A percentile compares a stretch with the other conserved stretches of the same genome.
These are phyloP conservation scores for Aspergillus cejpii DNA, from an alignment of 2,329 filamentous ascomycete genomes.

Conservation along the genomic window DNA sequence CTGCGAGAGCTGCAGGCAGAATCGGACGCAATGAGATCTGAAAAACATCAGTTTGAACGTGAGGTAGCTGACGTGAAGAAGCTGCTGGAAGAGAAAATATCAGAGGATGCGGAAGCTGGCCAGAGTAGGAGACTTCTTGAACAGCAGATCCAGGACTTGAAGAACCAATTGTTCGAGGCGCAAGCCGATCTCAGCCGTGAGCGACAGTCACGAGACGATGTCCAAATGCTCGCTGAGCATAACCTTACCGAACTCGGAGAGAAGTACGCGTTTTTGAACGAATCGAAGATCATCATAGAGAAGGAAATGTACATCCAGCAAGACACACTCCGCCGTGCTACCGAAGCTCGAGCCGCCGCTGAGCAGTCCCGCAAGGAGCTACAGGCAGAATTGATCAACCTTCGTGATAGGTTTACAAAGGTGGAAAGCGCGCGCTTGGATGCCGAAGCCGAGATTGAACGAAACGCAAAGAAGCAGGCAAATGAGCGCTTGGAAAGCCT, in stretches of 20 bases:
- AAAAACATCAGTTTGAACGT: conserved; percentile 75
- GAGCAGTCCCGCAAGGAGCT: conserved; percentile 87
- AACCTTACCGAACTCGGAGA: conserved; percentile 75
- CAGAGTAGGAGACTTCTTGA: conserved; percentile 78
- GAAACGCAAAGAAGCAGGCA: conserved; percentile 67
- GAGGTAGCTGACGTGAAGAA: conserved; percentile 84
- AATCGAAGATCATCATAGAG: conserved; percentile 94
- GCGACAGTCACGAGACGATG: conserved; percentile 87
- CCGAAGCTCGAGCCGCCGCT: conserved; percentile 69
- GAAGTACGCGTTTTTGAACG: conserved; percentile 79
- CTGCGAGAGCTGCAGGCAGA: conserved; percentile 83
- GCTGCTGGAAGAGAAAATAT: conserved; percentile 78
- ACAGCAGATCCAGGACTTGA: conserved; percentile 78
- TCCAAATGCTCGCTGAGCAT: conserved; percentile 82
- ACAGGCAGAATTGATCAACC: conserved; percentile 71
- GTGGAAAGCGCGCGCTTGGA: conserved; percentile 79
- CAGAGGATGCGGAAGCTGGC: conserved; percentile 77
- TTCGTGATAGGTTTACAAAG: conserved; percentile 75
- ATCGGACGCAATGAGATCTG: conserved; percentile 75
- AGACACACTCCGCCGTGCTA: conserved; percentile 78
- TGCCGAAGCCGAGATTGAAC: conserved; percentile 73
- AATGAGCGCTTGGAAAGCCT: conserved; percentile 73
- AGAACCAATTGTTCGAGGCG: conserved; percentile 72
- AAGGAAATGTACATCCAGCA: conserved; percentile 96
- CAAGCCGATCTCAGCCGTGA: conserved; percentile 87